phyloP scores from a whole-genome alignment of 2,329 filamentous ascomycete genomes.

The Teratosphaeria nubilosa region DNA sequence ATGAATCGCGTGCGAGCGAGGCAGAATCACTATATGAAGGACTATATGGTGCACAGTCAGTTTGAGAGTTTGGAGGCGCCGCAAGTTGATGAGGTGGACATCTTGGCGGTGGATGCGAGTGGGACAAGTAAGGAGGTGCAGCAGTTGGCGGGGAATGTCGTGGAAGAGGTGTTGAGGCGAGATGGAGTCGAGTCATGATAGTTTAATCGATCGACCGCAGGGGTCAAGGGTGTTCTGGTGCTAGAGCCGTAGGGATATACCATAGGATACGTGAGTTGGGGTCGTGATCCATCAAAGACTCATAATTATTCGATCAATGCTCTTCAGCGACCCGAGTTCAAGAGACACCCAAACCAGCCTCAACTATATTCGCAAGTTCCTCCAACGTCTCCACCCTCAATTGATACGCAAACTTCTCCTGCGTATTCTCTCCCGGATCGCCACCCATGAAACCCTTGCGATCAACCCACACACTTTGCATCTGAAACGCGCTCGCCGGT shows the following conservation, averaged over 20 bases:
- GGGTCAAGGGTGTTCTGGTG: background rate
- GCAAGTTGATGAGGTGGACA: constrained; percentile 41
- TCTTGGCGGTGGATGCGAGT: constrained; percentile 37
- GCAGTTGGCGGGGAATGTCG: constrained; percentile 28
- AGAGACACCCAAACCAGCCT: constrained; percentile 25
- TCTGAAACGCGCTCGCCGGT: constrained; percentile 50
- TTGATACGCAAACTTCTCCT: constrained; percentile 42
- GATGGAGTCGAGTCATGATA: background rate
- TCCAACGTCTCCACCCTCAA: constrained; percentile 51
- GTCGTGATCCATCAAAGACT: background rate
- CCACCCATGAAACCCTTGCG: constrained; percentile 41
- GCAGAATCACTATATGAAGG: constrained; percentile 89
- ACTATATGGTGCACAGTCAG: constrained; percentile 89
- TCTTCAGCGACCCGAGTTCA: background rate
- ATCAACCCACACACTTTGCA: constrained; percentile 57
- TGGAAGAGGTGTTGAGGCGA: constrained; percentile 27
- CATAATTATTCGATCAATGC: background rate
- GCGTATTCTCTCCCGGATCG: constrained; percentile 25
- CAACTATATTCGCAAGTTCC: constrained; percentile 50
- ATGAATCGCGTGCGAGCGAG: constrained; percentile 64
- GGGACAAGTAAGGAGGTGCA: constrained; percentile 32
- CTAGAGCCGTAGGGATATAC: background rate
- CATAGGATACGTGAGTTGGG: background rate
- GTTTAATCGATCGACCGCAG: background rate
- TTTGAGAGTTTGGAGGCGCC: constrained; percentile 82